Evolutionary conservation across 1,284 basidiomycete genomes (phyloP), one percentile per base, ranked within the genome.

Genomic region (Ceratobasidium sp.): DNA sequence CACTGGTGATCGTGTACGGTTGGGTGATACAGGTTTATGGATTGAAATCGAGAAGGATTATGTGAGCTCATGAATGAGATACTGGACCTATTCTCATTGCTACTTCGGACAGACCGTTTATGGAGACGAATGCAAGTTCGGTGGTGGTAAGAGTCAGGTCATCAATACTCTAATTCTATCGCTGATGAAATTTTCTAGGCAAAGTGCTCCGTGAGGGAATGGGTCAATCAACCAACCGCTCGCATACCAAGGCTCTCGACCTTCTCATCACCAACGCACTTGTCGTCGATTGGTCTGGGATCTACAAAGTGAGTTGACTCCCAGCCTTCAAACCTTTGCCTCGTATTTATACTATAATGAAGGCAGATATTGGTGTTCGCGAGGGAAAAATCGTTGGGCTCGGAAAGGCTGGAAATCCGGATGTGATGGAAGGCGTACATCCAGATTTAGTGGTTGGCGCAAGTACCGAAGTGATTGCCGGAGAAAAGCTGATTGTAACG

Each of bases 341-440:
- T 81, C 44, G 80, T 54, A 44, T 23, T 40, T 9, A 15, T 13
- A 1, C 59, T 13, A 28, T 15, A 15, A 46, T 59, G 20, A 76
- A 96, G 94, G 97, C 97, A n/a, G 98, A 99, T 83, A 95, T 99
- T 71, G 98, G 98, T 54, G 89, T 99, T 80, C 96, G 94, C 85
- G 84, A 91, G 79, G 97, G 97, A 0, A 82, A 87, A 71, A 99
- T 99, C 80, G 89, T 88, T 12, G 97, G 93, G 0, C 94, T 99
- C 75, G 98, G 98, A 46, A 99, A 99, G 85, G 95, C 96, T 4
- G 98, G 98, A 1, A 99, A 99, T 84, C 97, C 96, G 1, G 96
- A 98, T 83, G 89, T 94, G 62, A 98, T 98, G 95, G 91, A 91
- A 26, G 90, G 89, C 42, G 94, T 99, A 20, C 89, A 94, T 77